phyloP scores from a whole-genome alignment of 495 filamentous ascomycete genomes.

The Amphirosellinia nigrospora region DNA sequence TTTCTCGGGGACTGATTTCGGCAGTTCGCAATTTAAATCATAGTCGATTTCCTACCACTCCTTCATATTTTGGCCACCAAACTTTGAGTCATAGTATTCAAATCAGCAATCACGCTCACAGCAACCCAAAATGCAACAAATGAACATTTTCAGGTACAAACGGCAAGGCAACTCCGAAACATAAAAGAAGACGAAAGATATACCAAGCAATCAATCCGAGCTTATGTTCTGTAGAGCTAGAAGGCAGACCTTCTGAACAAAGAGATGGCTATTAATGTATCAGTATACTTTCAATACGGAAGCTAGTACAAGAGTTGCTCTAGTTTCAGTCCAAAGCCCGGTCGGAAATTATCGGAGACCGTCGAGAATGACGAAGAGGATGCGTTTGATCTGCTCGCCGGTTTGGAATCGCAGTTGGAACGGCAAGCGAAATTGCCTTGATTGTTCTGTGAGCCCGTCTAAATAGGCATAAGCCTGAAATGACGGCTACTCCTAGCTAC shows the following conservation, averaged over 20 bases:
- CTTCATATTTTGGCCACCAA: constrained; percentile 1
- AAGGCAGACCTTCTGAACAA: background rate
- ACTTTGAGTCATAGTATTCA: background rate
- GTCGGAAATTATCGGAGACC: background rate
- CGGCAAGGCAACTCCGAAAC: background rate
- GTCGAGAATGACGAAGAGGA: constrained; percentile 16
- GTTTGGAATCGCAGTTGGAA: constrained; percentile 34
- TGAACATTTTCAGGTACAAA: background rate
- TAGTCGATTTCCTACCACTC: background rate
- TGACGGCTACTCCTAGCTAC: background rate
- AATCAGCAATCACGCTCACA: background rate
- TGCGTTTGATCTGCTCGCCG: constrained; percentile 33
- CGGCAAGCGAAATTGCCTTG: constrained; percentile 23
- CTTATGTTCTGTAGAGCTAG: background rate
- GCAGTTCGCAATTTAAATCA: constrained; percentile 22
- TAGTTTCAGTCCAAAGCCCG: background rate
- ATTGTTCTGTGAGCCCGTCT: too few species aligned
- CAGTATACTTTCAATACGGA: background rate
- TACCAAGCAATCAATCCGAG: background rate
- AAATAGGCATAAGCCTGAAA: background rate
- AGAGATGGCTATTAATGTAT: background rate
- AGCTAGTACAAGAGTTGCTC: background rate
- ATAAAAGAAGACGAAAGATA: background rate
- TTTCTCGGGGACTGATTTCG: constrained; percentile 51
- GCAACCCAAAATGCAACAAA: background rate